These are phyloP conservation scores for Botryotinia convoluta DNA, from an alignment of 2,329 filamentous ascomycete genomes.

Conservation along the genomic window DNA sequence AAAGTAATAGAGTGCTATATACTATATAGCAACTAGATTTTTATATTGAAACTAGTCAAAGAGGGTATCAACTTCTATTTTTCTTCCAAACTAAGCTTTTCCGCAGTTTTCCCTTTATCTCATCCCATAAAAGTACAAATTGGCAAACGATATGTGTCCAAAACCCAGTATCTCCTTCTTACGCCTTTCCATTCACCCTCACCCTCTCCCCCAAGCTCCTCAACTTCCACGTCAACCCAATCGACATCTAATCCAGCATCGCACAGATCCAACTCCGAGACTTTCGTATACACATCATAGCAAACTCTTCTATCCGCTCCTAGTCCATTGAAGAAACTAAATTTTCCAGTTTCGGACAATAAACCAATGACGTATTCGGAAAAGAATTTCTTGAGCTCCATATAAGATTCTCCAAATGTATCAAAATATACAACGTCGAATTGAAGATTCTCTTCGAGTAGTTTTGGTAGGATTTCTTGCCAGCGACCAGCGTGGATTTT, in stretches of 20 bases:
- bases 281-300: slow-evolving; percentile 93
- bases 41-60: neutral
- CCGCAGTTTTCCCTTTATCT: neutral
- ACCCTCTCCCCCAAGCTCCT: slow-evolving; percentile 59
- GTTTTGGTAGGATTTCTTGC: slow-evolving; percentile 73
- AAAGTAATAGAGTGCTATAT: neutral
- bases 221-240: slow-evolving; percentile 74
- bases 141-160: slow-evolving; percentile 74
- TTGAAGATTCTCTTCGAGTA: slow-evolving; percentile 65
- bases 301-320: slow-evolving; percentile 89
- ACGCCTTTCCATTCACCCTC: slow-evolving; percentile 85
- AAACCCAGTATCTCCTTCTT: slow-evolving; percentile 82
- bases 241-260: slow-evolving; percentile 88
- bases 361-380: slow-evolving; percentile 80
- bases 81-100: neutral
- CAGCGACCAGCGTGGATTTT: slow-evolving; percentile 72
- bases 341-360: slow-evolving; percentile 68
- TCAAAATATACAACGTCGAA: slow-evolving; percentile 96
- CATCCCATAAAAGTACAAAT: slow-evolving; percentile 65
- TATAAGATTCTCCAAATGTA: slow-evolving; percentile 93
- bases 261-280: slow-evolving; percentile 85
- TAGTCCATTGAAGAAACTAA: slow-evolving; percentile 87
- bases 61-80: neutral
- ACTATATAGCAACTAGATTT: neutral
- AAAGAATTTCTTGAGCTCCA: slow-evolving; percentile 81